phyloP scores from a whole-genome alignment of 2,329 filamentous ascomycete genomes.

The Ophiostoma fasciatum region DNA sequence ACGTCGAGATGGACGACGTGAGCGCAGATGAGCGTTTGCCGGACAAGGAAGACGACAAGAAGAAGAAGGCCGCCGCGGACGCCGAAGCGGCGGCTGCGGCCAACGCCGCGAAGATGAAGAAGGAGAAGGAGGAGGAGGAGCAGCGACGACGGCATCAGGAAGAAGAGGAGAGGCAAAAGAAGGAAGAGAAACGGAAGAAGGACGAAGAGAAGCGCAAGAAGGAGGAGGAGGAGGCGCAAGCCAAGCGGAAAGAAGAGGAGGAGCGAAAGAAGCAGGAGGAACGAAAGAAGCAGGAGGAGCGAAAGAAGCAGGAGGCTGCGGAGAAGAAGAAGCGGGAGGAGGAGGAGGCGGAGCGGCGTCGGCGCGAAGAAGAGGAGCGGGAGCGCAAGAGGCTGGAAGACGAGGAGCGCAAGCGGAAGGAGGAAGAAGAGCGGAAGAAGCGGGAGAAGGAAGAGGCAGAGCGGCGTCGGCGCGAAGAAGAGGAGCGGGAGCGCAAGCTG shows the following conservation, averaged over 20 bases:
- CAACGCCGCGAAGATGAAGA: conserved; percentile 18
- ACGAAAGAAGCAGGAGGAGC: conserved; percentile 13
- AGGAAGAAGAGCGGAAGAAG: conserved; percentile 21
- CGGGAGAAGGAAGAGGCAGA: conserved; percentile 20
- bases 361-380: conserved; percentile 17
- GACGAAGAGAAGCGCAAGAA: conserved; percentile 17
- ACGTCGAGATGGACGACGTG: conserved; percentile 41
- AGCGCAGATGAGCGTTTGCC: too few species aligned
- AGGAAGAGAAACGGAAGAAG: conserved; percentile 15
- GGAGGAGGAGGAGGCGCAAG: conserved; percentile 24
- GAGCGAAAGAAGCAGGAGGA: conserved; percentile 15
- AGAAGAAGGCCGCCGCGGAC: conserved; percentile 22
- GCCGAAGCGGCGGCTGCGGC: conserved; percentile 21
- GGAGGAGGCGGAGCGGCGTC: conserved; percentile 15
- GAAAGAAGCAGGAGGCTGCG: conserved; percentile 17
- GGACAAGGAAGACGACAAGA: conserved; percentile 17
- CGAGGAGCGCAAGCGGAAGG: conserved; percentile 18
- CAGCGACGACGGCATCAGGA: too few species aligned
- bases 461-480: conserved; percentile 16
- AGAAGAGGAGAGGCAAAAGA: conserved; percentile 16
- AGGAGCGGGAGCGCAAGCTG: too few species aligned
- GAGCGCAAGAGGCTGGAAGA: conserved; percentile 20
- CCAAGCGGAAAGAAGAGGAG: conserved; percentile 19
- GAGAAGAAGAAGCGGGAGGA: conserved; percentile 15
- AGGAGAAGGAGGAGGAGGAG: conserved; percentile 18